Evolutionary conservation across 1,284 basidiomycete genomes (phyloP), one percentile per base, ranked within the genome.

Genomic region (Cutaneotrichosporon cutaneum): DNA sequence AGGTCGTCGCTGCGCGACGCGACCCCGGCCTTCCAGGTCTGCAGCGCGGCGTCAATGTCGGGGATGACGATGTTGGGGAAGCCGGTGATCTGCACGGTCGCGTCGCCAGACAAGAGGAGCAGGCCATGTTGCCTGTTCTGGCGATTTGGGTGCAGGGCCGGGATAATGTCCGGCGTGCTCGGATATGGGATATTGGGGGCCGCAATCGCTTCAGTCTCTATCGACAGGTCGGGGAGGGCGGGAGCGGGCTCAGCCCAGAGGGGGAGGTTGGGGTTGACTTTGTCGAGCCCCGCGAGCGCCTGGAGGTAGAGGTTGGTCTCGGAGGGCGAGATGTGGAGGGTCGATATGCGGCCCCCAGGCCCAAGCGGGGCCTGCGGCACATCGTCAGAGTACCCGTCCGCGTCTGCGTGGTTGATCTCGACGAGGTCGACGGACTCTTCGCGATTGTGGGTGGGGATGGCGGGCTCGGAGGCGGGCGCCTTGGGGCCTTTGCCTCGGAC

Each of bases 241-340:
- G 76, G 76, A 13, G 75, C 64, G 1, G 72, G 69, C 24, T 78
- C 73, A 4, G 70, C 33, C 71, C 72, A 75, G 10, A 78, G 61
- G 1, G 72, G 68, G 8, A 78, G 64, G 7, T 60, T 63, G 39
- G 70, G 70, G 0, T 16, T 42, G 6, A 47, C 44, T 2, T 16
- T 24, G 18, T 77, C 71, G 1, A 78, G 65, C 24, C 72, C 66
- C 4, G 69, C 62, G 70, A 78, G 70, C 2, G 74, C 72, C 3
- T 72, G 70, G 10, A 78, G 68, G 62, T 77, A 78, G 27, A 78
- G 68, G 39, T 76, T 66, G 11, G 69, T 66, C 36, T 77, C 76
- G 2, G 70, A 71, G 13, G 70, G 72, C 1, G 72, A 67, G 4
- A 61, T 35, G 42, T 54, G 47, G 21, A 55, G 54, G 10, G 39